Base-by-base conservation (phyloP, 805 yeast species). In the Barnettozyma californica region DNA sequence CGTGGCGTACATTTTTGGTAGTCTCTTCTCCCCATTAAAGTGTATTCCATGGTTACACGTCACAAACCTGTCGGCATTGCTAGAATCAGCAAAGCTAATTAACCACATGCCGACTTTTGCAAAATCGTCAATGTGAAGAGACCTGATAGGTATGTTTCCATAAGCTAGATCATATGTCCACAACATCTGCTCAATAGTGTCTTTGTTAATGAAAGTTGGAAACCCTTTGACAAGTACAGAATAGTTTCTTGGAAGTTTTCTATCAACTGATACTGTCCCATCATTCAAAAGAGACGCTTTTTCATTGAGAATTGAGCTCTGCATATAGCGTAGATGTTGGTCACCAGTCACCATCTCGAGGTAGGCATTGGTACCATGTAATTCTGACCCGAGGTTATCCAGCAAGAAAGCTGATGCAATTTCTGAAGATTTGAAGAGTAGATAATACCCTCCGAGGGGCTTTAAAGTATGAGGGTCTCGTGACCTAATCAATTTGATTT, bases 381-480 rank as follows among this genome's bases (percentile, higher is more conserved):
- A 57, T 47, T 68, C 66, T 46, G 75, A 72, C 9, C 73, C 71
- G 11, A 60, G 49, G 0, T 83, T 76, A 53, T 81, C 86, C 19
- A 69, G 58, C 62, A 68, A 70, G 60, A 75, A 83, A 4, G 69
- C 68, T 19, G 77, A 68, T 0, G 89, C 87, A 18, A 72, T 74
- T 23, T 69, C 67, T 35, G 62, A 59, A 36, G 67, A 63, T 5
- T 68, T 67, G 57, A 84, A 84, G 7, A 78, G 59, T 33, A 84
- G 61, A 59, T 75, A 83, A 60, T 80, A 81, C 5, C 74, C 70
- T 38, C 77, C 75, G 50, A 70, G 64, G 26, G 76, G 72, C 35
- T 64, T 53, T 21, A 84, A 59, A 16, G 67, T 72, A 2, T 60
- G 44, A 0, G 79, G 76, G 51, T 75, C 68, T 45, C 90, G 61